phyloP scores from a whole-genome alignment of 208 protist genomes.

The Balamuthia mandrillaris region DNA sequence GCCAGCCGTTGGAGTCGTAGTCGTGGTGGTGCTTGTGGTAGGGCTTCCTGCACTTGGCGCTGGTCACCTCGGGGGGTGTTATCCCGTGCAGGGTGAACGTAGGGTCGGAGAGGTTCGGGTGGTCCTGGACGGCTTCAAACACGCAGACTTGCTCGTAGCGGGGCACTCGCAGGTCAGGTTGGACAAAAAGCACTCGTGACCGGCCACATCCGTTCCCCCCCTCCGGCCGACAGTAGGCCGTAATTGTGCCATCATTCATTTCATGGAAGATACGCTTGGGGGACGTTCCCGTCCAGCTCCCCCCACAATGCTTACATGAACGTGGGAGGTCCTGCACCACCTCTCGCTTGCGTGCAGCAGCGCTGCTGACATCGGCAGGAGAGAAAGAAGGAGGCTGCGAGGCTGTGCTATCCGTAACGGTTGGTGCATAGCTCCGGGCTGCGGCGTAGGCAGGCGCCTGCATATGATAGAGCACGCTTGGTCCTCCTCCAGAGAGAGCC shows the following conservation, averaged over 20 bases:
- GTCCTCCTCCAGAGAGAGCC: too few relatives aligned
- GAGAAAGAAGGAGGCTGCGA: not conserved
- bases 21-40: not conserved
- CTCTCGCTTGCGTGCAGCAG: not conserved
- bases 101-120: not conserved
- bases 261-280: not conserved
- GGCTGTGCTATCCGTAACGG: not conserved
- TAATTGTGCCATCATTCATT: not conserved
- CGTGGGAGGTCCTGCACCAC: not conserved
- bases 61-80: not conserved
- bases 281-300: not conserved
- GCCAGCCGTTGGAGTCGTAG: constrained; percentile 13
- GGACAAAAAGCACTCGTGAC: not conserved
- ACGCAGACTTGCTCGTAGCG: not conserved
- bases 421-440: not conserved
- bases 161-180: not conserved
- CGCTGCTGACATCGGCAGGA: not conserved
- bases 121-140: not conserved
- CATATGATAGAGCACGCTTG: not conserved
- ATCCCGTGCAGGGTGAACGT: not conserved
- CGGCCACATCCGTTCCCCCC: constrained; percentile 13
- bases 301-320: not conserved
- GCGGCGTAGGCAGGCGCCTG: not conserved
- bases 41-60: not conserved
- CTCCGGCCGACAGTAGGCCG: not conserved